Base-by-base conservation (phyloP, 2,329 filamentous ascomycete genomes). In the Raffaelea deltoideospora region DNA sequence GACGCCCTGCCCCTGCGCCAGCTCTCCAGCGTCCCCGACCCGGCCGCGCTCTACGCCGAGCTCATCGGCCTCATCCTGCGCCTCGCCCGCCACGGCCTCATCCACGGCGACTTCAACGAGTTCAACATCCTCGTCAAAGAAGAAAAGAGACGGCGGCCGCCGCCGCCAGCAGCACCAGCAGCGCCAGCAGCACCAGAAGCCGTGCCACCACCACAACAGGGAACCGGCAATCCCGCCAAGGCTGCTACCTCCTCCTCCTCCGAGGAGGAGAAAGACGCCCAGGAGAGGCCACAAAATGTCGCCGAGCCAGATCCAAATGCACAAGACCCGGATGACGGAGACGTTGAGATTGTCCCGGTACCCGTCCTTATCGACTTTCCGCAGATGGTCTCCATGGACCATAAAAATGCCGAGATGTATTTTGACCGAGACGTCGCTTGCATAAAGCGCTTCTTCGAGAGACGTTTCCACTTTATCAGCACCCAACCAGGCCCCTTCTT, bases 91-190 rank as follows among this genome's bases (percentile, higher is more conserved):
- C 76, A 87, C 47, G 90, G 90, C 7, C 64, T 98, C 33, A 98
- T 98, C 43, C 90, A 98, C 53, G 90, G 90, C 43, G 90, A 98
- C 55, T 98, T 92, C 64, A 98, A 98, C 63, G 92, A 98, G 57
- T 98, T 98, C 68, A 98, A 98, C 56, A 88, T 98, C 45, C 64
- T 98, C 24, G 77, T 98, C 54, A 85, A 90, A 53, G 88, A 96
- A 55, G 73, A 67, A 38, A 63, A 53, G 37, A n/a, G n/a, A n/a
- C n/a, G n/a, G n/a, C n/a, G n/a, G n/a, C n/a, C n/a, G n/a, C n/a
- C n/a, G n/a, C n/a, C n/a, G n/a, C n/a, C n/a, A n/a, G n/a, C n/a
- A n/a, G n/a, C n/a, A n/a, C n/a, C n/a, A n/a, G n/a, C n/a, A n/a
- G n/a, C n/a, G n/a, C n/a, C n/a, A n/a, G n/a, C n/a, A n/a, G n/a